phyloP scores from a whole-genome alignment of 2,329 filamentous ascomycete species.

The Ceratocystis alfenasii region DNA sequence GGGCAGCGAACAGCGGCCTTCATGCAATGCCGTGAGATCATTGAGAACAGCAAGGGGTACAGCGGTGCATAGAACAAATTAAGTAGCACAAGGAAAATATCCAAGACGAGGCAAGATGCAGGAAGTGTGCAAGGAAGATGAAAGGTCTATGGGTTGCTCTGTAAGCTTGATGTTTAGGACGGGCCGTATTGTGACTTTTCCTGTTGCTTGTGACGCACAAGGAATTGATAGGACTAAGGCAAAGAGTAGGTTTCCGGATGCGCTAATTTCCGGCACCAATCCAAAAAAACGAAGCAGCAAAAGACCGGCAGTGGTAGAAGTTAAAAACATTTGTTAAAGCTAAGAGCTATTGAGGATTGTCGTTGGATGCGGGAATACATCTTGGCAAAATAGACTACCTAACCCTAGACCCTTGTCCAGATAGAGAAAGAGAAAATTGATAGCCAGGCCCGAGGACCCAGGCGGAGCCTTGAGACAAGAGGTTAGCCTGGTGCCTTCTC shows the following conservation, averaged over 20 bases:
- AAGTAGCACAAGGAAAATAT: conserved; percentile 1
- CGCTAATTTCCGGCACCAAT: no score
- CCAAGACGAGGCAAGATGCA: neutral
- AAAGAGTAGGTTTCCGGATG: neutral
- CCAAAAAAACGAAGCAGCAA: no score
- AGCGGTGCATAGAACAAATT: neutral
- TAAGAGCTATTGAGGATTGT: no score
- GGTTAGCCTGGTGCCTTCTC: no score
- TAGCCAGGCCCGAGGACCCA: neutral
- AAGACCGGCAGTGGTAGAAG: no score
- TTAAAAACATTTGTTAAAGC: no score
- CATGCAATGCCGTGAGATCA: conserved; percentile 24
- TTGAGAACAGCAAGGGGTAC: conserved; percentile 5
- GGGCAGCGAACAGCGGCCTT: conserved; percentile 21
- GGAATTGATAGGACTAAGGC: neutral
- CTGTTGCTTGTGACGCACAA: neutral
- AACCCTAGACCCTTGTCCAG: neutral
- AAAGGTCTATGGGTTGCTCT: neutral
- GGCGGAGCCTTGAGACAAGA: no score
- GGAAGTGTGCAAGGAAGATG: neutral
- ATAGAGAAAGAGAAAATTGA: neutral
- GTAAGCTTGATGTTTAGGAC: neutral
- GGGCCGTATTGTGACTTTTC: neutral
- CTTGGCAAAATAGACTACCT: no score
- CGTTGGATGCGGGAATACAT: no score